Conservation (phyloP, 441 rosid genomes). For the Kokia cookei region DNA sequence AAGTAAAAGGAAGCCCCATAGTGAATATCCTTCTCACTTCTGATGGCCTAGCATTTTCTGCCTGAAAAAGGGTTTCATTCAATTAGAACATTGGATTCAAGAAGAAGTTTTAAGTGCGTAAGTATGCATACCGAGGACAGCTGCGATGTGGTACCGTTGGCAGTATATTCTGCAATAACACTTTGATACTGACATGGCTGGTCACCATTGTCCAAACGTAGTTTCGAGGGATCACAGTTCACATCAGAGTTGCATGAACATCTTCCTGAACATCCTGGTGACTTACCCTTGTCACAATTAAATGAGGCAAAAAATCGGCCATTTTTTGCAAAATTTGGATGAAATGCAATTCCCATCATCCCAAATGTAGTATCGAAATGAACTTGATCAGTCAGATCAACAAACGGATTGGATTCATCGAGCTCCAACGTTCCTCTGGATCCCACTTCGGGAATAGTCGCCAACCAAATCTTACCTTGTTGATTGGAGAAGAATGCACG, state of each 20-base stretch:
- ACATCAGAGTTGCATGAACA: constrained; percentile 92
- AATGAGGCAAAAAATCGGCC: constrained; percentile 89
- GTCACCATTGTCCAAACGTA: constrained; percentile 61
- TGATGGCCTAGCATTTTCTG: constrained; percentile 51
- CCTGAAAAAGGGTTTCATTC: constrained; percentile 34
- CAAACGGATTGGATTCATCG: constrained; percentile 69
- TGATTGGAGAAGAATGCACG: constrained; percentile 87
- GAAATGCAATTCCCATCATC: constrained; percentile 96
- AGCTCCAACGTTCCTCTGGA: constrained; percentile 56
- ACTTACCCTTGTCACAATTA: constrained; percentile 80
- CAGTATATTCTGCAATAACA: constrained; percentile 79
- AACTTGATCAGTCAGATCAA: constrained; percentile 87
- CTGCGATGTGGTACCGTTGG: constrained; percentile 45
- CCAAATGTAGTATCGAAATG: constrained; percentile 59
- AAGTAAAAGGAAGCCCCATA: constrained; percentile 86
- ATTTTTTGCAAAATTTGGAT: constrained; percentile 81
- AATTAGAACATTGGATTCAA: neutral
- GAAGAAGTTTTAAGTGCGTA: neutral
- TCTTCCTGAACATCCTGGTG: constrained; percentile 81
- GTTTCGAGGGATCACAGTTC: constrained; percentile 88
- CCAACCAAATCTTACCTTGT: constrained; percentile 69
- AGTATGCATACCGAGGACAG: constrained; percentile 53
- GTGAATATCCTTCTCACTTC: constrained; percentile 93
- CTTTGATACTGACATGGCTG: constrained; percentile 82
- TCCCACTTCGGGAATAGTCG: constrained; percentile 72